phyloP scores from a whole-genome alignment of 192 early-diverging fungal species.

The Backusella sp. region DNA sequence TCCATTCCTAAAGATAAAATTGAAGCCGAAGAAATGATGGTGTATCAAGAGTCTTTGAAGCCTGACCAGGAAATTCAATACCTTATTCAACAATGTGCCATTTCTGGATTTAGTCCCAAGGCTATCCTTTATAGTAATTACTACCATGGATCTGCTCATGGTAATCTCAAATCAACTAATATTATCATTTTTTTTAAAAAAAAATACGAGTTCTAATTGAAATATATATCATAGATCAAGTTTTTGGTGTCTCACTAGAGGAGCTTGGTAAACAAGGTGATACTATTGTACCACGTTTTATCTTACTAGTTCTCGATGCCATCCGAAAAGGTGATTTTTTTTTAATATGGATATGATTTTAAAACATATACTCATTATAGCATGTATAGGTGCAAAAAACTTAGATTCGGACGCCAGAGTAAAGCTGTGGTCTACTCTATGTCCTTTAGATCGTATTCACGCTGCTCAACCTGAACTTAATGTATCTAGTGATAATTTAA shows the following conservation, averaged over 20 bases:
- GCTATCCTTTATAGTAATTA: constrained; percentile 71
- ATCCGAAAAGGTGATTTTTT: constrained; percentile 49
- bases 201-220: background rate
- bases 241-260: constrained; percentile 73
- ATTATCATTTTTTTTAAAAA: background rate
- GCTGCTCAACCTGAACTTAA: constrained; percentile 63
- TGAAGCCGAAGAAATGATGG: constrained; percentile 56
- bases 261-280: constrained; percentile 60
- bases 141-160: constrained; percentile 62
- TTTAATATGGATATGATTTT: background rate
- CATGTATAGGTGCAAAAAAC: background rate
- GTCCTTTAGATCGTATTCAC: constrained; percentile 59
- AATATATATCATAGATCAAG: constrained; percentile 52
- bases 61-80: constrained; percentile 78
- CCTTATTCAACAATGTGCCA: constrained; percentile 70
- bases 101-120: constrained; percentile 63
- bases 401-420: background rate
- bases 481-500: constrained; percentile 50
- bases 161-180: constrained; percentile 23
- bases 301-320: constrained; percentile 55
- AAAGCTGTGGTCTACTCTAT: constrained; percentile 59
- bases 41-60: constrained; percentile 68
- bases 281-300: constrained; percentile 59
- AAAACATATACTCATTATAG: background rate
- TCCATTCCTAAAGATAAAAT: constrained; percentile 49